phyloP scores from a whole-genome alignment of 257 asterid genomes.

The Capsicum chinense region DNA sequence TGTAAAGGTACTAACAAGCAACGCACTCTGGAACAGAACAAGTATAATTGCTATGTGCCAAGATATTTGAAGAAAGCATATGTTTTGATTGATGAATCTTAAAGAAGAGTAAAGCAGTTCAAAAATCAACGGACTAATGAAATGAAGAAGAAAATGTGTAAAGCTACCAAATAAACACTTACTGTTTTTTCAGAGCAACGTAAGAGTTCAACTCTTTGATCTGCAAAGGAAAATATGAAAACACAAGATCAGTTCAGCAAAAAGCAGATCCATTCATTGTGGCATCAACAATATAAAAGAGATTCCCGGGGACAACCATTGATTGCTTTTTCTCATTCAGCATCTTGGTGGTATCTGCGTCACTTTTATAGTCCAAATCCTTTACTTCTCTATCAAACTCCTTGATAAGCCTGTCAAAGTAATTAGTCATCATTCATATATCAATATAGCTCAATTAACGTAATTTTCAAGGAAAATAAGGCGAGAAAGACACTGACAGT shows the following conservation, averaged over 20 bases:
- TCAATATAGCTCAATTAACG: neutral
- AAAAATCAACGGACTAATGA: neutral
- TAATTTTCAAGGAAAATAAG: neutral
- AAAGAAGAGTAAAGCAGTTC: neutral
- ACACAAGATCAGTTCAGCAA: constrained; percentile 32
- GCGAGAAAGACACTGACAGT: neutral
- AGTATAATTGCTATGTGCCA: neutral
- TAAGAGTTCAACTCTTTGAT: constrained; percentile 94
- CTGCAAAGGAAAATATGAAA: constrained; percentile 56
- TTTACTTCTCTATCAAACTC: constrained; percentile 84
- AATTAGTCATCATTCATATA: constrained; percentile 25
- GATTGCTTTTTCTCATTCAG: constrained; percentile 88
- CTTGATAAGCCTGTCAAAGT: constrained; percentile 75
- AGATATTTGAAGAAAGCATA: constrained; percentile 20
- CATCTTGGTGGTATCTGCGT: constrained; percentile 69
- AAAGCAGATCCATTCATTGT: neutral
- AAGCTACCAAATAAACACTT: constrained; percentile 40
- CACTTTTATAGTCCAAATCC: constrained; percentile 73
- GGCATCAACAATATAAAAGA: constrained; percentile 13
- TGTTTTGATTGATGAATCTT: neutral
- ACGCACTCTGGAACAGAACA: neutral
- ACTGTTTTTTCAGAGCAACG: constrained; percentile 96
- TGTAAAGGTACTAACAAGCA: neutral
- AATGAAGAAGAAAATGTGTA: neutral
- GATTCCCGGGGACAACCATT: constrained; percentile 54